Percentiles rank a stretch among this genome's conserved stretches.
phyloP scores from a whole-genome alignment of 495 filamentous ascomycete genomes.

The Eremomyces bilateralis region DNA sequence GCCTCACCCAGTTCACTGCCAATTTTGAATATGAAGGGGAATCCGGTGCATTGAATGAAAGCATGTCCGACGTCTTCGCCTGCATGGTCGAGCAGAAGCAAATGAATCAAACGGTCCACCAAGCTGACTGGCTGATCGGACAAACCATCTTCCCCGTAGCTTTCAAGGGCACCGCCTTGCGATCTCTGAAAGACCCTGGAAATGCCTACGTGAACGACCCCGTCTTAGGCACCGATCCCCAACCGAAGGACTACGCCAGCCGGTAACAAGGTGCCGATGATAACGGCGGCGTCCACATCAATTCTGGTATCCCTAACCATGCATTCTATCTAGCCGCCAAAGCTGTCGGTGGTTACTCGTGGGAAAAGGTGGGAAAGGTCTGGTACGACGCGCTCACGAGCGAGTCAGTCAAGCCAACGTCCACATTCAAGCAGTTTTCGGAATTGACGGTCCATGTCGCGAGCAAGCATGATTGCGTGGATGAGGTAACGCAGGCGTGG shows the following conservation, averaged over 20 bases:
- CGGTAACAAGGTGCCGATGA: constrained; percentile 8
- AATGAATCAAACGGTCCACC: constrained; percentile 20
- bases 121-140: constrained; percentile 31
- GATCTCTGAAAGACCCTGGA: constrained; percentile 25
- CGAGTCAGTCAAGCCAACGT: constrained; percentile 1
- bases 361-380: constrained; percentile 29
- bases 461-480: background rate
- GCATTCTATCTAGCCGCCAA: constrained; percentile 26
- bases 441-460: constrained; percentile 8
- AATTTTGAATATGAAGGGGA: constrained; percentile 23
- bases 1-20: constrained; percentile 24
- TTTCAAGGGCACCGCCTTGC: constrained; percentile 24
- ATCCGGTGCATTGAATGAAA: constrained; percentile 30
- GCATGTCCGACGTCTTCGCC: constrained; percentile 29
- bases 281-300: constrained; percentile 28
- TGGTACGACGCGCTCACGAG: constrained; percentile 25
- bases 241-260: constrained; percentile 9
- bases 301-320: constrained; percentile 31
- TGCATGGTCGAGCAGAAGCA: constrained; percentile 30
- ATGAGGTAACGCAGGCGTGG: constrained; percentile 3
- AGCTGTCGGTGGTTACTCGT: constrained; percentile 26
- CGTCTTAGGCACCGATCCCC: constrained; percentile 20
- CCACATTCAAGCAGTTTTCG: constrained; percentile 9
- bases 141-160: constrained; percentile 23
- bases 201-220: constrained; percentile 16